Percentiles rank a stretch among this genome's conserved stretches.
These are phyloP conservation scores for Cryptosporidium ryanae DNA, from an alignment of 169 alveolate species.

Conservation along the genomic window DNA sequence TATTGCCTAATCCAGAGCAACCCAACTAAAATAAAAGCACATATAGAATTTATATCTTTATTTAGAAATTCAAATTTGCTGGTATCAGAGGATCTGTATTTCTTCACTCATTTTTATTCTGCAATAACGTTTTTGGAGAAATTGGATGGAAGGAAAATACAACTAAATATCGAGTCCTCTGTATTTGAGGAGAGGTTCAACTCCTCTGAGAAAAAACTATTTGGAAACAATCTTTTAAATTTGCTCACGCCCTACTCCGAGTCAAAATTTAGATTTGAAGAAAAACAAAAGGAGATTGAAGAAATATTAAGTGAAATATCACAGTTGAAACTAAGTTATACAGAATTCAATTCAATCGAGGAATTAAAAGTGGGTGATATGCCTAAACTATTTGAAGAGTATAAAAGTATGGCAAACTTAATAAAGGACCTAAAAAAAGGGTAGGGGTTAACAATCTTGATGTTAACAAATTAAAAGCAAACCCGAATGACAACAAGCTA, in stretches of 20 bases:
- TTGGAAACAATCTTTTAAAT: slow-evolving; percentile 31
- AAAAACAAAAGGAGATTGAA: slow-evolving; percentile 23
- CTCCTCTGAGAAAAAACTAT: slow-evolving; percentile 26
- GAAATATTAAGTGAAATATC: slow-evolving; percentile 18
- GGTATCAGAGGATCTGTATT: slow-evolving; percentile 87
- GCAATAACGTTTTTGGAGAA: slow-evolving; percentile 80
- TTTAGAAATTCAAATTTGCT: slow-evolving; percentile 85
- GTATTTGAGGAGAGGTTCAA: slow-evolving; percentile 34
- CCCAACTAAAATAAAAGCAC: slow-evolving; percentile 85
- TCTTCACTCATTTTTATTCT: slow-evolving; percentile 85
- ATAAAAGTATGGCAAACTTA: slow-evolving; percentile 3
- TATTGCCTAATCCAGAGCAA: slow-evolving; percentile 83
- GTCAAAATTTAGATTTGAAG: slow-evolving; percentile 16
- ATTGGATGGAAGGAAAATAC: slow-evolving; percentile 62
- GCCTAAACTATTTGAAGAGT: slow-evolving; percentile 41
- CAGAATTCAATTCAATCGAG: not conserved
- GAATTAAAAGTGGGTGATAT: slow-evolving; percentile 40
- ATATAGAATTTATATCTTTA: slow-evolving; percentile 81
- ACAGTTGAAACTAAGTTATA: not conserved
- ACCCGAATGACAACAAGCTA: not conserved
- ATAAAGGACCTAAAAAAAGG: slow-evolving; percentile 9
- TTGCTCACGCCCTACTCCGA: slow-evolving; percentile 34
- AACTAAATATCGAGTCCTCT: slow-evolving; percentile 32
- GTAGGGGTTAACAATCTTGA: not conserved
- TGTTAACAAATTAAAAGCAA: not conserved